These are phyloP conservation scores for Butyriboletus loyo DNA, from an alignment of 768 basidiomycete genomes.

Conservation along the genomic window DNA sequence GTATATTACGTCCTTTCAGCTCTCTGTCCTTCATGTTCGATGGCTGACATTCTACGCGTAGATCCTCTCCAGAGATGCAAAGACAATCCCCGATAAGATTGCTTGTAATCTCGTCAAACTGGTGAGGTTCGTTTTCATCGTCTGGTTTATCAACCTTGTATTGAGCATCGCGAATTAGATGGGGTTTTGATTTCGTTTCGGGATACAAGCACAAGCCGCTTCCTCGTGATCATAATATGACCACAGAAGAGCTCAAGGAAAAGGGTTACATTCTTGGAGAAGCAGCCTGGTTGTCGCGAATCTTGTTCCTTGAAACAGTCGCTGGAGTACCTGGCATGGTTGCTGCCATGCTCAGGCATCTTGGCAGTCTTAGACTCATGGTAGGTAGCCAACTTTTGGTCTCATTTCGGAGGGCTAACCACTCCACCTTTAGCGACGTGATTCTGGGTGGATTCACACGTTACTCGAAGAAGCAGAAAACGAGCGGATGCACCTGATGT, in stretches of 20 bases:
- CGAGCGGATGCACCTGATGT: conserved; percentile 95
- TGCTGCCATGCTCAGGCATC: conserved; percentile 83
- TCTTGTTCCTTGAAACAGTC: conserved; percentile 79
- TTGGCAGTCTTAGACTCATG: conserved; percentile 86
- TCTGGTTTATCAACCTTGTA: conserved; percentile 2
- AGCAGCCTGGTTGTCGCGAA: conserved; percentile 69
- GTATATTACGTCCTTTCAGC: conserved; percentile 33
- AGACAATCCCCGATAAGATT: conserved; percentile 68
- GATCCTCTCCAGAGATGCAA: conserved; percentile 69
- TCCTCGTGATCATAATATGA: conserved; percentile 60
- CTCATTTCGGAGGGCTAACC: conserved; percentile 7
- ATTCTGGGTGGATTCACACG: conserved; percentile 85
- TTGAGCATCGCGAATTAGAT: conserved; percentile 34
- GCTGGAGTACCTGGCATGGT: conserved; percentile 98
- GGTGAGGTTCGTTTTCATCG: conserved; percentile 36
- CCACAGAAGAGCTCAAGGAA: conserved; percentile 68
- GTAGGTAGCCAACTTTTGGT: conserved; percentile 37
- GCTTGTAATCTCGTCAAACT: conserved; percentile 62
- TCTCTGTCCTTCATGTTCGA: background rate
- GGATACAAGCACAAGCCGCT: conserved; percentile 77
- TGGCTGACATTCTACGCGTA: conserved; percentile 24
- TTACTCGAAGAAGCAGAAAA: conserved; percentile 94
- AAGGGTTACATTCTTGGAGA: conserved; percentile 73
- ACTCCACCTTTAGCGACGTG: conserved; percentile 39
- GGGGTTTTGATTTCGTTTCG: conserved; percentile 79